Conservation (phyloP, 495 filamentous ascomycete genomes). For the Aspergillus leporis region DNA sequence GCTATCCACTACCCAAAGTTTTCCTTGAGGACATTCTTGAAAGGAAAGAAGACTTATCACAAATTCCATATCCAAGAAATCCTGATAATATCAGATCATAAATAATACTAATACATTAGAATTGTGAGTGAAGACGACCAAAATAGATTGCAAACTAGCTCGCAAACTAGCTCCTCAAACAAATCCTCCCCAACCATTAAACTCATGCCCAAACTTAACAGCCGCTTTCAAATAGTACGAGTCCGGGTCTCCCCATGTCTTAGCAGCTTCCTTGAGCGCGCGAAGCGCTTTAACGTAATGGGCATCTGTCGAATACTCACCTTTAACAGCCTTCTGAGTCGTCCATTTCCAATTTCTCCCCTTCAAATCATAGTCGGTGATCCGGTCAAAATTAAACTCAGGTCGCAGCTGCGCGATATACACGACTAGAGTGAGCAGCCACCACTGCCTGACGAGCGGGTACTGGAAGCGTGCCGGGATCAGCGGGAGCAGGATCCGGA, state of each 20-base stretch:
- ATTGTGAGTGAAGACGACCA: not conserved
- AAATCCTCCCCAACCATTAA: slow-evolving; percentile 72
- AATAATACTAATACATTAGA: no score
- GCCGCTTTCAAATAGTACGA: slow-evolving; percentile 76
- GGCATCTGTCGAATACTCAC: slow-evolving; percentile 65
- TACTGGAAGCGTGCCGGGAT: slow-evolving; percentile 73
- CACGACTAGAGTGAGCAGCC: slow-evolving; percentile 74
- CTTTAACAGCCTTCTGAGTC: slow-evolving; percentile 64
- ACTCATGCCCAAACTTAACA: slow-evolving; percentile 75
- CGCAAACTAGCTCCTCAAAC: slow-evolving; percentile 27
- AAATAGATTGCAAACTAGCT: not conserved
- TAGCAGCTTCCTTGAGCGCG: slow-evolving; percentile 69
- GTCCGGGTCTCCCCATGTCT: slow-evolving; percentile 83
- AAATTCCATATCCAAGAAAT: not conserved
- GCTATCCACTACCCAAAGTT: not conserved
- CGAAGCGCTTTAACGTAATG: slow-evolving; percentile 83
- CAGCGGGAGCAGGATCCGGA: slow-evolving; percentile 78
- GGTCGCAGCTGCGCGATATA: slow-evolving; percentile 78
- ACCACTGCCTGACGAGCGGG: slow-evolving; percentile 78
- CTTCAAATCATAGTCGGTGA: slow-evolving; percentile 59
- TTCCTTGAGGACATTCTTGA: not conserved
- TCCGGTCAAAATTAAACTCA: slow-evolving; percentile 61
- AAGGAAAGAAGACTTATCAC: not conserved
- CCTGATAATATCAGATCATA: not conserved
- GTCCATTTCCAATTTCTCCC: slow-evolving; percentile 77